These are phyloP conservation scores for Candida tropicalis DNA, from an alignment of 1,139 yeast genomes.

Conservation along the genomic window DNA sequence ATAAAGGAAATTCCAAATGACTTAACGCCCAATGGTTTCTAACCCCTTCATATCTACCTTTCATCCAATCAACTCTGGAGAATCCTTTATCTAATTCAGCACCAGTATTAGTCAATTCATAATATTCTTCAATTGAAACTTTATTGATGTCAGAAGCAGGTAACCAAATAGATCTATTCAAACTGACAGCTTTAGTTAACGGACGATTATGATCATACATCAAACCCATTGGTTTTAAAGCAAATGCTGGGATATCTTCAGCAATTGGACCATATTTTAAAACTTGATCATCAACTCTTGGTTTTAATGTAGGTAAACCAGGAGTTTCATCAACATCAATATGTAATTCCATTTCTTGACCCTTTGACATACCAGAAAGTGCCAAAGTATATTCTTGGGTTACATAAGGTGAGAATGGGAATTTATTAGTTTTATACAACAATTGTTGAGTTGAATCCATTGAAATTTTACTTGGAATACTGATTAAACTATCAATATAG, in stretches of 20 bases:
- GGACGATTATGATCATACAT: slow-evolving; percentile 72
- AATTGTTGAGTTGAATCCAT: slow-evolving; percentile 68
- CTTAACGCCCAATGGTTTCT: slow-evolving; percentile 53
- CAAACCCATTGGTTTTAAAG: slow-evolving; percentile 52
- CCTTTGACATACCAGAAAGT: slow-evolving; percentile 51
- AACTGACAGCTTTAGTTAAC: slow-evolving; percentile 56
- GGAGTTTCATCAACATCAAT: slow-evolving; percentile 20
- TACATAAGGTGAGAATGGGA: slow-evolving; percentile 63
- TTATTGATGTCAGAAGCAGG: slow-evolving; percentile 45
- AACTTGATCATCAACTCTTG: slow-evolving; percentile 39
- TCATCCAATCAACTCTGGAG: slow-evolving; percentile 77
- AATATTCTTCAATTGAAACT: slow-evolving; percentile 74
- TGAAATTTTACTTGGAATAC: slow-evolving; percentile 65
- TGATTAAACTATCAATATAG: slow-evolving; percentile 49
- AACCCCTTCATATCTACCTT: slow-evolving; percentile 45
- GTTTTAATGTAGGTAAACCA: slow-evolving; percentile 28
- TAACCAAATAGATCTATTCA: slow-evolving; percentile 78
- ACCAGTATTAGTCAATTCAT: slow-evolving; percentile 76
- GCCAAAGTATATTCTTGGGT: slow-evolving; percentile 55
- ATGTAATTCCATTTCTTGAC: slow-evolving; percentile 42
- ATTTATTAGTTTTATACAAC: slow-evolving; percentile 55
- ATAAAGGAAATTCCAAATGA: slow-evolving; percentile 58
- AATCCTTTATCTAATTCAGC: slow-evolving; percentile 71
- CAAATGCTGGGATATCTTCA: slow-evolving; percentile 45
- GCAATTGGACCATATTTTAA: slow-evolving; percentile 62